phyloP scores from a whole-genome alignment of 2,329 filamentous ascomycete species.

The Cercospora beticola region DNA sequence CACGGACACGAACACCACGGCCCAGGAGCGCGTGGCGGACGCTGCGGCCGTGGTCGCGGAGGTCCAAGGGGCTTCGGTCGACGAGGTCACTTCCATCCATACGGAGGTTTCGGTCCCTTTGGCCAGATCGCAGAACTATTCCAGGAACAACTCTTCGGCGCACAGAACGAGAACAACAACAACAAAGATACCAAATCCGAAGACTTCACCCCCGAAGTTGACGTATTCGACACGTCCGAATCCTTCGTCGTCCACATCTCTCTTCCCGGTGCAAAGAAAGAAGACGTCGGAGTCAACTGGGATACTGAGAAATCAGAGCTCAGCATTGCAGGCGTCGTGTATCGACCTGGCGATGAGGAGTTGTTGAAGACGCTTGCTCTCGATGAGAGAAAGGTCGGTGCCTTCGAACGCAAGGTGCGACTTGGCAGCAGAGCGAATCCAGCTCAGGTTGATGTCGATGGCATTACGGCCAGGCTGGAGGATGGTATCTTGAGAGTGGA shows the following conservation, averaged over 20 bases:
- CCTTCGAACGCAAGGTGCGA: slow-evolving; percentile 69
- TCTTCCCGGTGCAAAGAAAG: slow-evolving; percentile 75
- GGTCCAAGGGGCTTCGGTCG: slow-evolving; percentile 33
- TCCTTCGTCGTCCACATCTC: slow-evolving; percentile 70
- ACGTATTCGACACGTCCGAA: slow-evolving; percentile 69
- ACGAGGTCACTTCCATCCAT: slow-evolving; percentile 23
- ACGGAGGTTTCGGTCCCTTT: slow-evolving; percentile 27
- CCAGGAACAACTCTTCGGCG: slow-evolving; percentile 41
- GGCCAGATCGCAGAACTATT: slow-evolving; percentile 38
- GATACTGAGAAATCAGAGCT: slow-evolving; percentile 66
- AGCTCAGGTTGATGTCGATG: slow-evolving; percentile 64
- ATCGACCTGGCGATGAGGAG: slow-evolving; percentile 70
- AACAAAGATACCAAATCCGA: slow-evolving; percentile 22
- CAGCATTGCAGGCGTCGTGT: slow-evolving; percentile 68
- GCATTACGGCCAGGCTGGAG: slow-evolving; percentile 73
- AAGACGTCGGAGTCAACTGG: slow-evolving; percentile 75
- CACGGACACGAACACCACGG: slow-evolving; percentile 24
- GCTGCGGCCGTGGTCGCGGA: slow-evolving; percentile 33
- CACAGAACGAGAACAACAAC: slow-evolving; percentile 22
- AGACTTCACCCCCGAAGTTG: slow-evolving; percentile 64
- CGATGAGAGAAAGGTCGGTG: slow-evolving; percentile 68
- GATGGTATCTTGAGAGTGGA: slow-evolving; percentile 74
- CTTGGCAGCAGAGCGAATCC: slow-evolving; percentile 57
- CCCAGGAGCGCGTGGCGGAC: slow-evolving; percentile 33
- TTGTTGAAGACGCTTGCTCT: slow-evolving; percentile 63